Conservation (phyloP, 2,329 filamentous ascomycete genomes). For the Cladophialophora bantiana region DNA sequence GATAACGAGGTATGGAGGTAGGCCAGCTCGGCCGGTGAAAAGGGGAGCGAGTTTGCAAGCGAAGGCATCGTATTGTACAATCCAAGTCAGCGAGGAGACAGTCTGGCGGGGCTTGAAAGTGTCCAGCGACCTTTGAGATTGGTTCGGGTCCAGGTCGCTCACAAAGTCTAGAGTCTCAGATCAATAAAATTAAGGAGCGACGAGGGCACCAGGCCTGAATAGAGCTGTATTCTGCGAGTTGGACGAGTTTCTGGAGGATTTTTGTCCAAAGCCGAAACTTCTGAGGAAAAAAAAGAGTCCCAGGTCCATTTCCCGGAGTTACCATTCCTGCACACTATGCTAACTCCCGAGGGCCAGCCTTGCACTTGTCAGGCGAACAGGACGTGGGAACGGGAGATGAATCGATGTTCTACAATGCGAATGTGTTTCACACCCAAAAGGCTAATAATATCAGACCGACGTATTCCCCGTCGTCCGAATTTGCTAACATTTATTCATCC, state of each 20-base stretch:
- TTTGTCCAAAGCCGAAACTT: neutral
- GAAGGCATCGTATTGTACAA: slow-evolving; percentile 29
- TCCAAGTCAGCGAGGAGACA: neutral
- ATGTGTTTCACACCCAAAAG: neutral
- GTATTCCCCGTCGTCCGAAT: neutral
- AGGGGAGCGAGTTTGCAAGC: slow-evolving; percentile 57
- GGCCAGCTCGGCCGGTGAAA: slow-evolving; percentile 94
- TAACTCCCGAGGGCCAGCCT: neutral
- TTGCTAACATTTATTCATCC: slow-evolving; percentile 4
- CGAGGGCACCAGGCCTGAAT: slow-evolving; percentile 14
- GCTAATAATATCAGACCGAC: neutral
- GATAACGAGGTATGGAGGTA: slow-evolving; percentile 90
- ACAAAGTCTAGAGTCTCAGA: neutral
- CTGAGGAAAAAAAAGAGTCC: neutral
- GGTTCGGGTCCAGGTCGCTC: neutral
- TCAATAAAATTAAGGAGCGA: slow-evolving; percentile 9
- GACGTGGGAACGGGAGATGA: no score
- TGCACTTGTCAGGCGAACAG: no score
- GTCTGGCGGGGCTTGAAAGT: neutral
- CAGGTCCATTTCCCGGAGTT: neutral
- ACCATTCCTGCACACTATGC: neutral
- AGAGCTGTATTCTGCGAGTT: neutral
- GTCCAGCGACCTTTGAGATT: neutral
- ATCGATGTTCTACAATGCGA: slow-evolving; percentile 1
- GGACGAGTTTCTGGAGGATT: neutral